Conservation (phyloP, 257 asterid species). For the Striga asiatica region DNA sequence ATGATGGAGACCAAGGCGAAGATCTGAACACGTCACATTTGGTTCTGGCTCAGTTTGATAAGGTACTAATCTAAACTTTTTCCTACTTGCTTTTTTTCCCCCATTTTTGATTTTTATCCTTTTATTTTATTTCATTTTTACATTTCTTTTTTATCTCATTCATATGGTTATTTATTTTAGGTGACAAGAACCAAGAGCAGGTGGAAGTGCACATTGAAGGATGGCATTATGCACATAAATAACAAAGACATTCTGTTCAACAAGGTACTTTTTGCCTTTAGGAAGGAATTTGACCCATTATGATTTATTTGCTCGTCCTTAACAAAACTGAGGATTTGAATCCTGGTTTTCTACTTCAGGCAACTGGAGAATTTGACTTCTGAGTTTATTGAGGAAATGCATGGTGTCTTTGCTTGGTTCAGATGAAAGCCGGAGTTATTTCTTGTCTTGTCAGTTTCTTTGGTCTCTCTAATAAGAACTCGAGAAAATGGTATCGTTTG, state of each 20-base stretch:
- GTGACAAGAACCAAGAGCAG: constrained; percentile 96
- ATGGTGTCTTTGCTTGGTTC: constrained; percentile 13
- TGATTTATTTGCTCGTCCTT: neutral
- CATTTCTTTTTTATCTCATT: too few relatives aligned
- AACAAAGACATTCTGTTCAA: constrained; percentile 81
- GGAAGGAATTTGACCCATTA: neutral
- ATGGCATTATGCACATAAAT: constrained; percentile 96
- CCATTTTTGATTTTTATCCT: too few relatives aligned
- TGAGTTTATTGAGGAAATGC: constrained; percentile 29
- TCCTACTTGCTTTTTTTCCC: too few relatives aligned
- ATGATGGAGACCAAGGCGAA: constrained; percentile 80
- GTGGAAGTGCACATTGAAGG: constrained; percentile 94
- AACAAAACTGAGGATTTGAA: neutral
- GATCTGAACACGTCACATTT: constrained; percentile 73
- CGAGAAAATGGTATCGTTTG: constrained; percentile 21
- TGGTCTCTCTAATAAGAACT: constrained; percentile 22
- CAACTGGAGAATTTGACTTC: constrained; percentile 81
- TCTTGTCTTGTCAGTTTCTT: constrained; percentile 12
- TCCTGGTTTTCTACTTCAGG: constrained; percentile 34
- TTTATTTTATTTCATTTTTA: too few relatives aligned
- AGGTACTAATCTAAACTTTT: constrained; percentile 30
- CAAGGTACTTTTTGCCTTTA: constrained; percentile 26
- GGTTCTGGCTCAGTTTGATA: constrained; percentile 93
- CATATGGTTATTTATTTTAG: constrained; percentile 21
- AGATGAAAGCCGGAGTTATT: constrained; percentile 15